Percentiles rank a stretch among this genome's conserved stretches.
Conservation (phyloP, 305 asterid species). For the Solanum aculeatissimum region DNA sequence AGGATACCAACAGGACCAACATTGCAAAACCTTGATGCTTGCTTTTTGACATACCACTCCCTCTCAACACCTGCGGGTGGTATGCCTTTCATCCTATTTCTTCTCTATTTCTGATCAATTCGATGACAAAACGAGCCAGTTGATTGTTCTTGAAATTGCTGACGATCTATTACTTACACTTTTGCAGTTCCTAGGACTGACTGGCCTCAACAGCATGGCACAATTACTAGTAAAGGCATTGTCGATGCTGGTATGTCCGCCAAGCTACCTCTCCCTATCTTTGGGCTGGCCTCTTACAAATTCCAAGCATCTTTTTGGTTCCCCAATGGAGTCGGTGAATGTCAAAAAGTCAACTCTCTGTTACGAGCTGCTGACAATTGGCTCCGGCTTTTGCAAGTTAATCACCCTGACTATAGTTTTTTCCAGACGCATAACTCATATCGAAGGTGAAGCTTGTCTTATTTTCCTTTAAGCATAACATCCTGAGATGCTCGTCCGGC, state of each 20-base stretch:
- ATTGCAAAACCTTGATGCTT: slow-evolving; percentile 71
- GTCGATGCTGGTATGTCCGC: slow-evolving; percentile 17
- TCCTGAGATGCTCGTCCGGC: neutral
- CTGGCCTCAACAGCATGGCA: slow-evolving; percentile 6
- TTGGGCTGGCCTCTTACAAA: slow-evolving; percentile 80
- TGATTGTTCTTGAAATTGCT: neutral
- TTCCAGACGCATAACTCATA: slow-evolving; percentile 40
- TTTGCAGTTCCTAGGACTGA: slow-evolving; percentile 6
- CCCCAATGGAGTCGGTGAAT: slow-evolving; percentile 33
- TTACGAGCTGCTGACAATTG: slow-evolving; percentile 62
- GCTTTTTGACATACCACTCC: slow-evolving; percentile 83
- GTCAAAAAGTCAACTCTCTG: slow-evolving; percentile 49
- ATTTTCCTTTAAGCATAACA: neutral
- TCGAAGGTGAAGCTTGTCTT: slow-evolving; percentile 23
- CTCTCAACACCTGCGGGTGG: slow-evolving; percentile 54
- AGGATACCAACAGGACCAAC: slow-evolving; percentile 88
- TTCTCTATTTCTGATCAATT: neutral
- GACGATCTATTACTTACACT: neutral
- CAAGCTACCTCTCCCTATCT: slow-evolving; percentile 49
- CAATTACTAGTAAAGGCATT: slow-evolving; percentile 19
- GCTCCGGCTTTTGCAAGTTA: slow-evolving; percentile 55
- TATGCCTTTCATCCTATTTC: slow-evolving; percentile 11
- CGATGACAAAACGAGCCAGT: neutral
- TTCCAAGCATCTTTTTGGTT: slow-evolving; percentile 52
- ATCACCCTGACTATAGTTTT: slow-evolving; percentile 66